A percentile compares a stretch with the other conserved stretches of the same genome.
Evolutionary conservation across 2,329 filamentous ascomycete species (phyloP).

Genomic region (Sporothrix curviconia): DNA sequence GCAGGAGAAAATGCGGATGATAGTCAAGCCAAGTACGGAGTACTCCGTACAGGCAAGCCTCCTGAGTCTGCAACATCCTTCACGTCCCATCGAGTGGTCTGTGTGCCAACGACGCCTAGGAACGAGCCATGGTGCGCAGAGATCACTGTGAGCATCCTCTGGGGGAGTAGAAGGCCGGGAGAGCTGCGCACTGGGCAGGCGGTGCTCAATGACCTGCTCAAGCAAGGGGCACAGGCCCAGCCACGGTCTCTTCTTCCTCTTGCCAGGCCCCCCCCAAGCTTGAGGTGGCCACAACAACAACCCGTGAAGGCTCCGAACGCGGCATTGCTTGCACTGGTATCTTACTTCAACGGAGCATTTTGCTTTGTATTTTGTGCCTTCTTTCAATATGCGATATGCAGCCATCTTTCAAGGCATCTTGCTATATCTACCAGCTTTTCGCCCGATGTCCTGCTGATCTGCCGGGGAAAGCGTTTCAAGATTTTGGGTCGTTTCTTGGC

Average conservation of each 20-base stretch:
- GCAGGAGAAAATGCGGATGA: neutral
- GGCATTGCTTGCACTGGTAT: too few species aligned
- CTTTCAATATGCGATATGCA: too few species aligned
- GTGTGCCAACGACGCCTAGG: neutral
- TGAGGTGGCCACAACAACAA: too few species aligned
- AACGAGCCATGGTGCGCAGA: neutral
- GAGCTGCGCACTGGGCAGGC: neutral
- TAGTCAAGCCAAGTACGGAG: neutral
- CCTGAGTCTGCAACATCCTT: neutral
- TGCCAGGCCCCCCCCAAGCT: neutral
- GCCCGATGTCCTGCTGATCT: slow-evolving; percentile 2
- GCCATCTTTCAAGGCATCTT: neutral
- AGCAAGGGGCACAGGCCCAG: neutral
- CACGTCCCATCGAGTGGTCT: neutral
- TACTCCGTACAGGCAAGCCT: neutral
- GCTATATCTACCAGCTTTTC: neutral
- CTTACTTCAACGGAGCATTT: too few species aligned
- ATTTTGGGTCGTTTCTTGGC: slow-evolving; percentile 4
- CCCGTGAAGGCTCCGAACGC: too few species aligned
- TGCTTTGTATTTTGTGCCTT: too few species aligned
- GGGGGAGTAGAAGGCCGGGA: neutral
- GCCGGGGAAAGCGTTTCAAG: slow-evolving; percentile 9
- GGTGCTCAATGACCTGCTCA: neutral
- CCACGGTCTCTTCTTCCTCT: neutral
- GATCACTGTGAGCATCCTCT: slow-evolving; percentile 3